These are phyloP conservation scores for Neurospora hispaniola DNA, from an alignment of 495 filamentous ascomycete genomes.

Conservation along the genomic window DNA sequence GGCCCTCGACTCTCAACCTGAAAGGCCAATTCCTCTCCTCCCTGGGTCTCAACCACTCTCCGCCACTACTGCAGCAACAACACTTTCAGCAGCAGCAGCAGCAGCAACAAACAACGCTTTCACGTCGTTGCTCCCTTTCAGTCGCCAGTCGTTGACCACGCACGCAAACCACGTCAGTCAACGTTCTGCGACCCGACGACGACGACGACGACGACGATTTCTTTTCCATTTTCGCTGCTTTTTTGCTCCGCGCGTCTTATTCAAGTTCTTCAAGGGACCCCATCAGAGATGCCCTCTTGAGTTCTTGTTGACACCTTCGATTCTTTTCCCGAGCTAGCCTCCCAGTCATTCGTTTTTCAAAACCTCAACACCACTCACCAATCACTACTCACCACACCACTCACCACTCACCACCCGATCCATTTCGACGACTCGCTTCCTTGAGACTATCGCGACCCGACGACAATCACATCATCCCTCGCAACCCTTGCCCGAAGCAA, in stretches of 20 bases:
- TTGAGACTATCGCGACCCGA: neutral
- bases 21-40: neutral
- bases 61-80: neutral
- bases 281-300: neutral
- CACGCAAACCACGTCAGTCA: neutral
- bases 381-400: constrained; percentile 5
- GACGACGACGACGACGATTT: neutral
- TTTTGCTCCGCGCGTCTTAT: neutral
- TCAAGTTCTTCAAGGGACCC: neutral
- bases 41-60: neutral
- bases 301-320: constrained; percentile 19
- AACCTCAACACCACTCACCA: constrained; percentile 4
- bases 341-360: constrained; percentile 38
- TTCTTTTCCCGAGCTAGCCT: constrained; percentile 39
- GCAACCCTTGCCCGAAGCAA: neutral
- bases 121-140: neutral
- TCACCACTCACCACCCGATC: neutral
- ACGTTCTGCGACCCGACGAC: neutral
- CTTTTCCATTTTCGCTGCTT: neutral
- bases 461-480: neutral
- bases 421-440: constrained; percentile 3
- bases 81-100: neutral
- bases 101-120: constrained; percentile 2
- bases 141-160: neutral
- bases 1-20: constrained; percentile 12